phyloP scores from a whole-genome alignment of 768 basidiomycete species.

The Sporobolomyces roseus region DNA sequence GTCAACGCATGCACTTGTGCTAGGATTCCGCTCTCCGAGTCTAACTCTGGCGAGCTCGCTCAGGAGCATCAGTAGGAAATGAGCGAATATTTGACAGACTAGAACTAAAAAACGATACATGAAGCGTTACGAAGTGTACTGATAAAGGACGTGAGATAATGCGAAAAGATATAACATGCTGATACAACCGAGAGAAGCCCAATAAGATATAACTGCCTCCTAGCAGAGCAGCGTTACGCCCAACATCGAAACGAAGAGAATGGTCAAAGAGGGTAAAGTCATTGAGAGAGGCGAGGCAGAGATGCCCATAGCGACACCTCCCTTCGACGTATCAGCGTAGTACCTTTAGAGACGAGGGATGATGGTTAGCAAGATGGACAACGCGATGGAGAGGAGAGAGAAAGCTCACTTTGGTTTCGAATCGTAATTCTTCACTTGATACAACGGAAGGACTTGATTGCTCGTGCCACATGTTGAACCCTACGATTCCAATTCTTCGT shows the following conservation, averaged over 20 bases:
- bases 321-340: conserved; percentile 28
- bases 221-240: not conserved
- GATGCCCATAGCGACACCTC: conserved; percentile 26
- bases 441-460: conserved; percentile 20
- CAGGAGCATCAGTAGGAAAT: too few relatives aligned
- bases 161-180: too few relatives aligned
- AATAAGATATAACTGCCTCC: not conserved
- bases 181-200: not conserved
- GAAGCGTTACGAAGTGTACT: too few relatives aligned
- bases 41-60: too few relatives aligned
- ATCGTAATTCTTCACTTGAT: conserved; percentile 19
- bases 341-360: not conserved
- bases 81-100: too few relatives aligned
- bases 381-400: too few relatives aligned
- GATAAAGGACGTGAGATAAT: too few relatives aligned
- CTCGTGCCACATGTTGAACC: conserved; percentile 28
- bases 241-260: not conserved
- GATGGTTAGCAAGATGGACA: too few relatives aligned
- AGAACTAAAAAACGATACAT: too few relatives aligned
- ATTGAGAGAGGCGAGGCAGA: conserved; percentile 13
- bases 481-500: too few relatives aligned
- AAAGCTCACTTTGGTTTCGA: conserved; percentile 23
- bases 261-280: conserved; percentile 6
- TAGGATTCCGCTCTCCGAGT: too few relatives aligned
- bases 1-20: too few relatives aligned